phyloP scores from a whole-genome alignment of 768 basidiomycete genomes.

The Amylocystis lapponica region DNA sequence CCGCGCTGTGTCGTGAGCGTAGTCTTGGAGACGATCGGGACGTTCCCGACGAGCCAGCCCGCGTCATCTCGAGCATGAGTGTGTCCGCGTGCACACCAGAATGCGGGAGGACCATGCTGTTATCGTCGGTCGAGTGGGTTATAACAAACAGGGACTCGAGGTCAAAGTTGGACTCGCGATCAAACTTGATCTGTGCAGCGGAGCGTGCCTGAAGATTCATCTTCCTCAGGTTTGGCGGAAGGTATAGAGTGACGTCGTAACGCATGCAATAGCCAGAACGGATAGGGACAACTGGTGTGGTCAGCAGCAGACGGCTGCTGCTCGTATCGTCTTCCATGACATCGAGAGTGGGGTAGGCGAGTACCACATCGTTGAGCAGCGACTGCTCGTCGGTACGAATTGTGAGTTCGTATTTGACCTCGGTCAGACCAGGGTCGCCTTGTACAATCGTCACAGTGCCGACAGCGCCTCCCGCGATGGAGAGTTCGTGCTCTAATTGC shows the following conservation, averaged over 20 bases:
- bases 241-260: conserved; percentile 45
- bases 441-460: conserved; percentile 47
- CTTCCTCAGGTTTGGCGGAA: conserved; percentile 45
- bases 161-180: conserved; percentile 35
- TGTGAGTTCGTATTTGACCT: conserved; percentile 44
- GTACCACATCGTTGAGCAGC: conserved; percentile 32
- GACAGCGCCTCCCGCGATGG: conserved; percentile 41
- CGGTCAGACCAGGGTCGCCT: conserved; percentile 33
- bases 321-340: conserved; percentile 25
- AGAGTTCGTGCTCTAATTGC: conserved; percentile 38
- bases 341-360: conserved; percentile 32
- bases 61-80: conserved; percentile 39
- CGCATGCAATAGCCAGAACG: conserved; percentile 38
- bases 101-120: conserved; percentile 44
- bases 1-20: conserved; percentile 44
- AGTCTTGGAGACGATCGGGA: conserved; percentile 37
- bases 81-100: conserved; percentile 34
- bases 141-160: conserved; percentile 42
- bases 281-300: conserved; percentile 31
- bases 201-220: conserved; percentile 41
- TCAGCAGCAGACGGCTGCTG: conserved; percentile 34
- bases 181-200: conserved; percentile 44
- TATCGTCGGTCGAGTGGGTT: conserved; percentile 29
- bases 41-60: conserved; percentile 62
- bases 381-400: conserved; percentile 38